Evolutionary conservation across 345 rosid genomes (phyloP), one percentile per base, ranked within the genome.

Genomic region (Boechera divaricarpa): DNA sequence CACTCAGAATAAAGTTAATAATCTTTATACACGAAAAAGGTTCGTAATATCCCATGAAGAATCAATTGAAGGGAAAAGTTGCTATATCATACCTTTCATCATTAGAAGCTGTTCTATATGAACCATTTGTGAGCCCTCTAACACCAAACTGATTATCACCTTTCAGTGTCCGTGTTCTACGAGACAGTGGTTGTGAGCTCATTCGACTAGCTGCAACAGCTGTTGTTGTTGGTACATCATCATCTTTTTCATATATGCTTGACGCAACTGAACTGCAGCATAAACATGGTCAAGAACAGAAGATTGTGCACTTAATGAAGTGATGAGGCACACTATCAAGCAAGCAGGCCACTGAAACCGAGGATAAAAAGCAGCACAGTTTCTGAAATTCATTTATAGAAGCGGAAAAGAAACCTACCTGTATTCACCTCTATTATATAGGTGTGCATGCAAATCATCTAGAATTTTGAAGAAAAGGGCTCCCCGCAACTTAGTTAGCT

Each of bases 361-460:
- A 28, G 18, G 36, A 36, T 68, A 38, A 18, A 62, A 45, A 62
- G 15, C n/a, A 79, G 44, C 65, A 74, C 61, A 41, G 36, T 18
- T 64, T 65, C 60, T 35, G 38, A 56, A 63, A 33, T 33, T 61
- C n/a, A 4, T 54, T 18, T 16, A 49, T 18, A 67, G 39, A 56
- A 63, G n/a, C 26, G 12, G 41, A 47, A 42, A 33, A 47, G 54
- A 79, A 61, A 39, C 59, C 48, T 79, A 95, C 99, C 99, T 88
- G 86, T 86, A 90, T 82, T 91, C 93, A 78, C 99, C 99, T 86
- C 85, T 91, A 79, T 95, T 95, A 83, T 92, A 95, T 70, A 95
- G 91, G 84, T 95, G 99, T 3, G 87, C 86, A 84, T 93, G 98
- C 89, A 95, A 85, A 79, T 95, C 99, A 84, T 95, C 99, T 82